These are phyloP conservation scores for Rhizoclosmatium sp. DNA, from an alignment of 192 early-diverging fungal species.

Conservation along the genomic window DNA sequence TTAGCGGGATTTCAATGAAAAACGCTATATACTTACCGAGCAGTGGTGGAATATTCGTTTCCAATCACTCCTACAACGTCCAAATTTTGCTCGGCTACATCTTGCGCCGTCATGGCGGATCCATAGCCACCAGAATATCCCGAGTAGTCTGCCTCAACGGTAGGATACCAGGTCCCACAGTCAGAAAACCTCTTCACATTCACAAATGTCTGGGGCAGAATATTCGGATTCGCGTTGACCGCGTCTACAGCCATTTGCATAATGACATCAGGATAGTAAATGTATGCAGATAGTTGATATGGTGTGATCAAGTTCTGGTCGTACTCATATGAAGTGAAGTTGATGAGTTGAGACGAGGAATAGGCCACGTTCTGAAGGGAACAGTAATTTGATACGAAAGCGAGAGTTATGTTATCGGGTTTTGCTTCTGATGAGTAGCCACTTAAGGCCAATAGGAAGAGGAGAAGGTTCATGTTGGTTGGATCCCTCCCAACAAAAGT, in stretches of 20 bases:
- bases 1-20: neutral
- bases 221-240: neutral
- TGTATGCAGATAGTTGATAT: neutral
- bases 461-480: neutral
- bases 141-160: neutral
- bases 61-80: slow-evolving; percentile 13
- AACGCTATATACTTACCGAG: neutral
- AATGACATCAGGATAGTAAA: slow-evolving; percentile 7
- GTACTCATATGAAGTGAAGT: slow-evolving; percentile 4
- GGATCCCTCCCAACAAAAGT: neutral
- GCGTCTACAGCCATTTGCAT: slow-evolving; percentile 3
- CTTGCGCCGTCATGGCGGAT: neutral
- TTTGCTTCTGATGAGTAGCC: neutral
- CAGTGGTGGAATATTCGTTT: neutral
- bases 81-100: neutral
- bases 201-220: neutral
- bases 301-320: neutral
- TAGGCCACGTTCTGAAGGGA: neutral
- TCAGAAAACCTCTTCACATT: slow-evolving; percentile 16
- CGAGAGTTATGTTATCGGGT: slow-evolving; percentile 3
- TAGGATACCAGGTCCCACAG: neutral
- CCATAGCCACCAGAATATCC: slow-evolving; percentile 13
- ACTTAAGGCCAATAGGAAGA: neutral
- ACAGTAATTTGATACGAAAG: slow-evolving; percentile 11
- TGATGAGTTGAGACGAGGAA: neutral